phyloP scores from a whole-genome alignment of 768 basidiomycete genomes.

The Holtermannia corniformis region DNA sequence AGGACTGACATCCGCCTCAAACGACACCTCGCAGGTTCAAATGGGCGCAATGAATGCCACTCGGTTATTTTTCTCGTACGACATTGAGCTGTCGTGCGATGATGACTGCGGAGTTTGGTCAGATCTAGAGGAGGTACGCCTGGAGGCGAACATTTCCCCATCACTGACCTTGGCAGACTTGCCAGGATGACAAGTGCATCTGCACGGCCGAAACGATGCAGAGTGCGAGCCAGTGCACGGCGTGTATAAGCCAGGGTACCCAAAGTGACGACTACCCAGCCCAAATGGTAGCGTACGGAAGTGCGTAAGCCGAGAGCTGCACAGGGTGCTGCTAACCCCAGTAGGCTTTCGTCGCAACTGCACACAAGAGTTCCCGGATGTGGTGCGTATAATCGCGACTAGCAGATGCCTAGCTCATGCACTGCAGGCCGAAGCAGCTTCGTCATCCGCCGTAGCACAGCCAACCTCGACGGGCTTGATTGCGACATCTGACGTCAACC shows the following conservation, averaged over 20 bases:
- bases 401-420: too few species aligned
- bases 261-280: neutral
- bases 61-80: conserved; percentile 1
- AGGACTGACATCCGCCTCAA: too few species aligned
- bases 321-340: conserved; percentile 1
- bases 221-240: conserved; percentile 1
- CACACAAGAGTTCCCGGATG: neutral
- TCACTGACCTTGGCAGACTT: conserved; percentile 4
- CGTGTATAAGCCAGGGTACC: conserved; percentile 3
- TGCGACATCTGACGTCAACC: too few species aligned
- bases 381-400: conserved; percentile 4
- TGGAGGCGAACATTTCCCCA: neutral
- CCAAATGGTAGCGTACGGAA: conserved; percentile 1
- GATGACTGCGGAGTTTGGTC: conserved; percentile 5
- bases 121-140: conserved; percentile 1
- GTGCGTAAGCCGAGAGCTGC: neutral
- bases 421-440: too few species aligned
- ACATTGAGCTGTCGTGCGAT: neutral
- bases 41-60: conserved; percentile 3
- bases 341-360: conserved; percentile 1
- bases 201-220: conserved; percentile 4
- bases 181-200: conserved; percentile 9
- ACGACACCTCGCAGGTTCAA: too few species aligned
- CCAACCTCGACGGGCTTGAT: too few species aligned
- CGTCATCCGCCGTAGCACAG: too few species aligned